Evolutionary conservation across 2,329 filamentous ascomycete species (phyloP).

Genomic region (Penicillium sp.): DNA sequence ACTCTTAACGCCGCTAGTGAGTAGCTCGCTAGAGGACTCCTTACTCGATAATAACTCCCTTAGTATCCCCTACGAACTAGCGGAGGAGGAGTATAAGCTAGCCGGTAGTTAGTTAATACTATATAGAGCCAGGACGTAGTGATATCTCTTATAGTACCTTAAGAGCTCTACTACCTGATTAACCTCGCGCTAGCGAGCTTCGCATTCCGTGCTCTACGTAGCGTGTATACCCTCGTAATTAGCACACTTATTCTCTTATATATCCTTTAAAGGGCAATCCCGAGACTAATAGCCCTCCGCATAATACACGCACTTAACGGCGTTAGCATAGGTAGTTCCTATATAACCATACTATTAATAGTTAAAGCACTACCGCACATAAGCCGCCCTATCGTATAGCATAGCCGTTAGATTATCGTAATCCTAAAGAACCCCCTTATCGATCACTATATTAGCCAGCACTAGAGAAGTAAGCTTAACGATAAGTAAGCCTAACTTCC

Average conservation of each 20-base stretch:
- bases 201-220: background rate
- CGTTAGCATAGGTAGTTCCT: background rate
- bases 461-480: background rate
- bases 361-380: background rate
- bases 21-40: background rate
- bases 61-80: background rate
- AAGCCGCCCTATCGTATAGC: background rate
- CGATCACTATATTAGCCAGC: background rate
- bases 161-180: background rate
- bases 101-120: background rate
- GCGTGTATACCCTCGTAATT: background rate
- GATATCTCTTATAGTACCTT: background rate
- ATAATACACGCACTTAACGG: background rate
- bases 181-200: background rate
- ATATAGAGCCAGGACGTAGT: background rate
- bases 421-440: background rate
- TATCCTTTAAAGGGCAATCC: background rate
- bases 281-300: background rate
- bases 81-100: background rate
- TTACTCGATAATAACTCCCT: background rate
- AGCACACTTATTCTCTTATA: background rate
- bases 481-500: background rate
- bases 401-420: background rate
- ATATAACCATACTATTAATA: background rate
- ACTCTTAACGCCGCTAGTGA: background rate